phyloP scores from a whole-genome alignment of 169 alveolate species.

The Eimeria acervulina region DNA sequence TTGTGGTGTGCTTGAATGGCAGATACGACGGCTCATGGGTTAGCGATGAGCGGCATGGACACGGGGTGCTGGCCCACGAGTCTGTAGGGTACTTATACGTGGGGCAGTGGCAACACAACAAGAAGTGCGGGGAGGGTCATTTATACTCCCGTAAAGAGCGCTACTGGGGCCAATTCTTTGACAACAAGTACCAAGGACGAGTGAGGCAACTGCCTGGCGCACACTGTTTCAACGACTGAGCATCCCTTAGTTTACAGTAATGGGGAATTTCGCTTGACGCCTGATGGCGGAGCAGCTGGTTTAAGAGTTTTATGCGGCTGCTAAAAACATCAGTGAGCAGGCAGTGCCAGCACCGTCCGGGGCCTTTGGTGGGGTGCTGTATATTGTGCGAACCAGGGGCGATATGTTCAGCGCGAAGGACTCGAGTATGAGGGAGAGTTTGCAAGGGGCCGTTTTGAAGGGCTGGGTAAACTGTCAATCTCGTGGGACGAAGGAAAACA shows the following conservation, averaged over 20 bases:
- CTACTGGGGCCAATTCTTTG: constrained; percentile 82
- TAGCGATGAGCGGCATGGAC: constrained; percentile 82
- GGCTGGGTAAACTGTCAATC: constrained; percentile 74
- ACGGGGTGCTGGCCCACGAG: constrained; percentile 82
- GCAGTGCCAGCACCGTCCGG: not conserved
- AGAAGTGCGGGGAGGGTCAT: constrained; percentile 83
- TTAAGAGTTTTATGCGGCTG: not conserved
- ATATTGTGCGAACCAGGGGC: constrained; percentile 49
- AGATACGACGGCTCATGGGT: constrained; percentile 85
- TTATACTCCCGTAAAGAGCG: constrained; percentile 70
- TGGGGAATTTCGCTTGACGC: not conserved
- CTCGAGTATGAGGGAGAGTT: constrained; percentile 82
- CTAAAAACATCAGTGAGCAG: not conserved
- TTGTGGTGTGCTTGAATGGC: constrained; percentile 15
- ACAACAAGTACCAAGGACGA: constrained; percentile 81
- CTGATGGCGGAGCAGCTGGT: not conserved
- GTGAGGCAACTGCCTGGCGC: constrained; percentile 15
- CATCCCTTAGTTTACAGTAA: not conserved
- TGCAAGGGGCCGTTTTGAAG: constrained; percentile 77
- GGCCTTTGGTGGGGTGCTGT: not conserved
- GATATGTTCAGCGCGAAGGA: constrained; percentile 79
- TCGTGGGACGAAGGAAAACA: constrained; percentile 22
- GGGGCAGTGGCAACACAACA: constrained; percentile 83
- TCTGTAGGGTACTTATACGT: constrained; percentile 72
- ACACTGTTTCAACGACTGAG: not conserved